Base-by-base conservation (phyloP, 177 flowering plant genomes). In the Telopea speciosissima region DNA sequence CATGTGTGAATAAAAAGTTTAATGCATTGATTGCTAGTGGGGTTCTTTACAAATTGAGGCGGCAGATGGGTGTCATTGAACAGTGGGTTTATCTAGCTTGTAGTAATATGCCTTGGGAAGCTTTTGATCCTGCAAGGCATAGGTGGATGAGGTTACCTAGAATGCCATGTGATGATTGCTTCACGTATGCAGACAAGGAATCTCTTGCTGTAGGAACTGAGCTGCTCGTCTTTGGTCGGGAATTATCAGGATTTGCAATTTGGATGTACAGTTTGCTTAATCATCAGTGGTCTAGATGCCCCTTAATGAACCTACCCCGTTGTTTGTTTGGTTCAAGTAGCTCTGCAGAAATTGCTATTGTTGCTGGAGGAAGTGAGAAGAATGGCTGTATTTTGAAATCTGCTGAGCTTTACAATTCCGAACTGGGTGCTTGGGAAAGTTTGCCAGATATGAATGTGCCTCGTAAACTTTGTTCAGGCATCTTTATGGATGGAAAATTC, bases 1-100 rank as follows among this genome's bases (percentile, higher is more conserved):
- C 94, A 19, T 83, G 77, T 58, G 26, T 89, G 58, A 89, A 83
- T 66, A 76, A 67, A 56, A 81, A 75, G 8, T 84, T 85, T 60
- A 76, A 77, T 0, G 73, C 68, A 0, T 73, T 89, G 59, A 73
- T 88, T 54, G 52, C 62, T 2, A 80, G 81, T 70, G 90, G 94
- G 3, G 76, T 83, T 69, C 68, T 88, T 0, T 86, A 88, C 72
- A 78, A 67, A 45, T 62, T 83, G 65, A 80, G 94, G 73, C 36
- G 81, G 61, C 74, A 63, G 61, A 66, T 77, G 42, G 84, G 87
- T 3, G 74, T 89, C 4, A 71, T 81, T 19, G 94, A 89, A 59
- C 89, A 88, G 36, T 88, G 94, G 94, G 83, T 89, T 36, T 89
- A 82, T 70, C 71, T 89, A 9, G 83, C 84, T 4, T 89, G 91